Base-by-base conservation (phyloP, 1,284 basidiomycete species). In the Rhodotorula glutinis region DNA sequence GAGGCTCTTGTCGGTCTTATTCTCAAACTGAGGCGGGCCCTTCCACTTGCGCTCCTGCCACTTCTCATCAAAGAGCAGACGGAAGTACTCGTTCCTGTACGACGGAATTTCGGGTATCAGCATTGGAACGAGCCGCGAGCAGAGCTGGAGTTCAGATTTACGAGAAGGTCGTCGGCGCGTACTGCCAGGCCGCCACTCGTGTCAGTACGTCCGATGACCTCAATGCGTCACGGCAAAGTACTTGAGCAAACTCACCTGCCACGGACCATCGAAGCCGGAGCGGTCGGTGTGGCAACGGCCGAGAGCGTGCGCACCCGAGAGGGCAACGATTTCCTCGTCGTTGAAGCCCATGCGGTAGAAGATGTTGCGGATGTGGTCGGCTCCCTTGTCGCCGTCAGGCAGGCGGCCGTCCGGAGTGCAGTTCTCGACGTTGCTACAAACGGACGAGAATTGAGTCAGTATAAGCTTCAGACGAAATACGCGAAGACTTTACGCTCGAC, bases 311-410 rank as follows among this genome's bases (percentile, higher is more conserved):
- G 91, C 94, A 74, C 95, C 95, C 43, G 86, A 86, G 73, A 98
- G 88, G 60, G 94, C 93, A 65, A 97, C 94, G 63, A 94, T 94
- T 81, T 94, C 92, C 80, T 93, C 91, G 82, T 98, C 95, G 79
- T 95, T 91, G 84, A 97, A 79, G 61, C 79, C 79, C 79, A 80
- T 79, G 65, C 73, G 65, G 75, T 80, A 76, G 74, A 80, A 80
- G 69, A 80, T 78, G 65, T 76, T 59, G 46, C 79, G 76, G 27
- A 80, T 66, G 74, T 80, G 79, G 73, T 80, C 79, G 17, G 69
- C 63, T 43, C 76, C 77, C 75, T 79, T 78, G 75, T 78, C 69
- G 40, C 76, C 79, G 64, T 80, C 79, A 27, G 79, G 79, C 3
- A 80, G 74, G 40, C 79, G 76, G 51, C 79, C 79, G 60, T 79